Base-by-base conservation (phyloP, 768 basidiomycete genomes). In the Dacryopinax spathularia region DNA sequence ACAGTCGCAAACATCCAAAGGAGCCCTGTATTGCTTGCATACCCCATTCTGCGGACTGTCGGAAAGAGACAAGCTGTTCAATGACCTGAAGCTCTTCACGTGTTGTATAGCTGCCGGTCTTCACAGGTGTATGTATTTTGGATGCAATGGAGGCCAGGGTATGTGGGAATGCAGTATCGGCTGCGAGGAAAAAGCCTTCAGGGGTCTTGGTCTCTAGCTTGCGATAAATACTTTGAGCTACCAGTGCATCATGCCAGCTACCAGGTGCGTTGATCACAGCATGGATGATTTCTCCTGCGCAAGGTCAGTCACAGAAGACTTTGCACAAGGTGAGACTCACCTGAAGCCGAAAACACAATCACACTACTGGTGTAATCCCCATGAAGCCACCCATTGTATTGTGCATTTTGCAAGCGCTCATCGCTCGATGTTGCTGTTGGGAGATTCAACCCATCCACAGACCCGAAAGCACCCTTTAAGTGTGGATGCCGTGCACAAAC, bases 1-100 rank as follows among this genome's bases (percentile, higher is more conserved):
- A 80, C 1, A 82, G 60, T 2, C 74, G 70, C 10, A 82, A 72
- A 1, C 74, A 69, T 2, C 80, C 77, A 72, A 80, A 82, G 0
- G 76, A 76, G 6, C 78, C 78, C 65, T 80, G 79, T 6, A 82
- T 59, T 6, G 69, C 64, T 1, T 72, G 71, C 73, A 77, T 81
- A 0, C 80, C 80, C 81, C 80, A 83, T 66, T 83, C 79, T 12
- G 79, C 78, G 0, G 80, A 77, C 68, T 83, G 80, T 1, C 75
- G 67, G 64, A 70, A 80, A 2, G 77, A 79, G 0, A 81, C 68
- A 0, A 81, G 72, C 65, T 81, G 68, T 0, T 69, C 60, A 67
- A 81, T 72, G 62, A 73, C n/a, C n/a, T n/a, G n/a, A n/a, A n/a
- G n/a, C n/a, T n/a, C n/a, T n/a, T n/a, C n/a, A n/a, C n/a, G n/a